Base-by-base conservation (phyloP, 2,329 filamentous ascomycete genomes). In the Colletotrichum melonis region DNA sequence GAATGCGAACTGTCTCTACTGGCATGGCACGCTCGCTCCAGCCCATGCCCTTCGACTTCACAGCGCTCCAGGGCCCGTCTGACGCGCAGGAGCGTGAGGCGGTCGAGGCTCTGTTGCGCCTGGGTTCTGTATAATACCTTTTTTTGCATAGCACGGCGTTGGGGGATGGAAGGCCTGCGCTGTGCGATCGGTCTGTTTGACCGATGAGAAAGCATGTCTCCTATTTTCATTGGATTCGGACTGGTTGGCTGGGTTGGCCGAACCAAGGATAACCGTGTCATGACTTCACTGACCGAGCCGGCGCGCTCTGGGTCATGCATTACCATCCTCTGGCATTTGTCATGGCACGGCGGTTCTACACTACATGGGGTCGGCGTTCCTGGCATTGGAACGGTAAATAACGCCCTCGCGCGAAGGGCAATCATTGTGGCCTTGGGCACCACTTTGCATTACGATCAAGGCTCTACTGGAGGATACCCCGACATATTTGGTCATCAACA, bases 1-100 rank as follows among this genome's bases (percentile, higher is more conserved):
- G 80, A 56, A 76, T 86, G 76, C 87, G 87, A 68, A 85, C 86
- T 56, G 87, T 89, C 78, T 88, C 88, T 30, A 83, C 85, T 67
- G 88, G 88, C 65, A 89, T 90, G 86, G 87, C 86, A 74, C 88
- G 86, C 76, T 81, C 86, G 75, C 88, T 87, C 60, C 88, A 87
- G 78, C 82, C 83, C 75, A 63, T 85, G 75, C 87, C 86, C 77
- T 83, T 90, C 77, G 84, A 89, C 81, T 84, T 91, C 78, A 85
- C 86, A 72, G 84, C 85, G 62, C 81, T 90, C 76, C 85, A 84
- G 75, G 84, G 83, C 66, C 83, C 89, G 74, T 88, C 90, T 67
- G 90, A 92, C 81, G 89, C 91, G 74, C 92, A 95, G 83, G 94
- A 96, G 86, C 92, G 92, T 78, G 94, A 95, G 82, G 94, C 94